Percentiles rank a stretch among this genome's conserved stretches.
Evolutionary conservation across 2,329 filamentous ascomycete species (phyloP).

Genomic region (Immersiporthe knoxdaviesiana): DNA sequence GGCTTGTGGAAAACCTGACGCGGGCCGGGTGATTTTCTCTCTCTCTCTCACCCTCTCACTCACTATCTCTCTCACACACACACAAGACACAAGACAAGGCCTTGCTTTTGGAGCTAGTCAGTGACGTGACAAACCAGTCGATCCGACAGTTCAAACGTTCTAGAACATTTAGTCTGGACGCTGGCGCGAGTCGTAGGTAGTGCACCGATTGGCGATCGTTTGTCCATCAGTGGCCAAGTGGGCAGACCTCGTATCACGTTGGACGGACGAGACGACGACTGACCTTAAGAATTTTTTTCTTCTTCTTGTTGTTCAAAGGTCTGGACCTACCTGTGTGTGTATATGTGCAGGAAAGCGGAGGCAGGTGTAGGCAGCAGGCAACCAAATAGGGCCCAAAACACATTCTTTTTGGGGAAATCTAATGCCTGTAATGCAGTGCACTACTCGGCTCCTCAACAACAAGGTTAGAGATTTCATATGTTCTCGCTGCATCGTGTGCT

Average conservation of each 20-base stretch:
- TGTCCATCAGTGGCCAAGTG: slow-evolving; percentile 1
- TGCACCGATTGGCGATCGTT: slow-evolving; percentile 14
- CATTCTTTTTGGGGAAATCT: neutral
- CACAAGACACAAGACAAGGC: neutral
- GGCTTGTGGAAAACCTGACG: neutral
- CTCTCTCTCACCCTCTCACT: too few species aligned
- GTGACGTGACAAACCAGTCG: slow-evolving; percentile 11
- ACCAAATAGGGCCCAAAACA: neutral
- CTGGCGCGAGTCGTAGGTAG: slow-evolving; percentile 9
- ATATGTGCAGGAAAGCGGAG: neutral
- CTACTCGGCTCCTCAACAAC: neutral
- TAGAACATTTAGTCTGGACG: slow-evolving; percentile 9
- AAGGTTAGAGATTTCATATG: neutral
- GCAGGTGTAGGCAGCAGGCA: neutral
- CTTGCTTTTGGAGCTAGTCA: slow-evolving; percentile 6
- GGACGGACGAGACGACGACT: slow-evolving; percentile 16
- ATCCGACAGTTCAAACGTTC: slow-evolving; percentile 13
- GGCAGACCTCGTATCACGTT: slow-evolving; percentile 25
- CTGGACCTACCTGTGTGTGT: slow-evolving; percentile 10
- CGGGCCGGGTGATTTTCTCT: neutral
- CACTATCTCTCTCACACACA: too few species aligned
- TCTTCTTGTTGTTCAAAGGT: neutral
- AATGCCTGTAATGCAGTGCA: neutral
- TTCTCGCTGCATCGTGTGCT: neutral
- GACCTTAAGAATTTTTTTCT: slow-evolving; percentile 8